Evolutionary conservation across 495 filamentous ascomycete genomes (phyloP).

Genomic region (Letharia lupina): DNA sequence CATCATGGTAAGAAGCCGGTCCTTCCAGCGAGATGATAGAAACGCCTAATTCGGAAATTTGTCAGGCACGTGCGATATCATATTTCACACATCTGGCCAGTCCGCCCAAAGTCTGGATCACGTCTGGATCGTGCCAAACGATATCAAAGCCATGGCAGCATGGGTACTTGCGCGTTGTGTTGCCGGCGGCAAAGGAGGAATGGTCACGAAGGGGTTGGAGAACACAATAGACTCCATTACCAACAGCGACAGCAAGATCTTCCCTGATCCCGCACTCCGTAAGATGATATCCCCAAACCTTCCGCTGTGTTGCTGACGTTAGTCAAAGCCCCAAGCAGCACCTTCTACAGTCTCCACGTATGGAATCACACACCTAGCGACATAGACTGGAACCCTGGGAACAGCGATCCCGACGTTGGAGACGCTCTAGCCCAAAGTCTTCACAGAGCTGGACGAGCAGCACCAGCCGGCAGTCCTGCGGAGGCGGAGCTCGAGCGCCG

Average conservation of each 20-base stretch:
- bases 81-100: not conserved
- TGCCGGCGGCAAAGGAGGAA: not conserved
- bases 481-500: not conserved
- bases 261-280: not conserved
- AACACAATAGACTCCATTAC: not conserved
- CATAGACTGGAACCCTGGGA: not conserved
- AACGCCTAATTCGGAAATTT: not conserved
- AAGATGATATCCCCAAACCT: not conserved
- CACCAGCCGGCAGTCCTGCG: not conserved
- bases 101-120: not conserved
- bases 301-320: not conserved
- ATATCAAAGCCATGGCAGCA: not conserved
- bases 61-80: not conserved
- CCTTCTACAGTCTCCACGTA: conserved; percentile 1
- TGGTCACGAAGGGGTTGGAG: not conserved
- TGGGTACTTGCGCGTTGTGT: not conserved
- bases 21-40: not conserved
- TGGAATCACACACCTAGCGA: not conserved
- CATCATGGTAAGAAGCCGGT: not conserved
- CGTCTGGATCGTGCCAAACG: not conserved
- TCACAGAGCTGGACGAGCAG: not conserved
- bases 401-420: not conserved
- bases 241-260: not conserved
- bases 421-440: not conserved
- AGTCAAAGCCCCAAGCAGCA: not conserved